Evolutionary conservation across 352 stramenopile species (phyloP), one percentile per base, ranked within the genome.

Genomic region (Halophytophthora batemanensis): DNA sequence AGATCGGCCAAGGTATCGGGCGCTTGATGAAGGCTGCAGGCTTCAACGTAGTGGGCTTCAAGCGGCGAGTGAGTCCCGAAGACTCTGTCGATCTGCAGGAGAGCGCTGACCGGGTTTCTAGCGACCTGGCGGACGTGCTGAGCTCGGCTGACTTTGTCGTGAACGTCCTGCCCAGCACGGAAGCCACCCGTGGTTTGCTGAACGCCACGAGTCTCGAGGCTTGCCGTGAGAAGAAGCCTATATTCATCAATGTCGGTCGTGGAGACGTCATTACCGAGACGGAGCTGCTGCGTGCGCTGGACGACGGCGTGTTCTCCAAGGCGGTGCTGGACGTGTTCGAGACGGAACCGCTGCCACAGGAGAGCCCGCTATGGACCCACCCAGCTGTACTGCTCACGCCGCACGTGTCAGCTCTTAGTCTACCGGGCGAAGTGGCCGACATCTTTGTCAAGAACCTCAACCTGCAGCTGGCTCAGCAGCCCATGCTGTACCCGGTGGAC

Each of bases 181-280:
- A 42, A 0, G 67, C 69, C n/a, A 97, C 88, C n/a, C 65, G 61
- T 21, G 66, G 75, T 35, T 46, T 95, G 18, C 61, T 97, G 13
- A 75, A 52, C 14, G 43, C 74, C 23, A 44, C 64, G 19, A 64
- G 56, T 14, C 53, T 96, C 12, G 23, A 66, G 22, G 45, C 58
- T 8, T 90, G 80, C 42, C 56, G 60, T 0, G 35, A 53, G 6
- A 78, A 83, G 66, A 60, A 83, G 58, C 82, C 83, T 15, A 71
- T 93, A 33, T 86, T 97, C 53, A 81, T 96, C 60, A 96, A 96
- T 61, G 82, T 94, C 18, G 88, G 88, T 17, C 76, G 86, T 35
- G 88, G 88, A 13, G 86, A 97, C 57, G 66, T 97, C 23, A 78
- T 95, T 40, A 55, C 60, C 15, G 82, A 94, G 61, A 45, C 45